phyloP scores from a whole-genome alignment of 2,329 filamentous ascomycete species.

The Sporothrix schenckii region DNA sequence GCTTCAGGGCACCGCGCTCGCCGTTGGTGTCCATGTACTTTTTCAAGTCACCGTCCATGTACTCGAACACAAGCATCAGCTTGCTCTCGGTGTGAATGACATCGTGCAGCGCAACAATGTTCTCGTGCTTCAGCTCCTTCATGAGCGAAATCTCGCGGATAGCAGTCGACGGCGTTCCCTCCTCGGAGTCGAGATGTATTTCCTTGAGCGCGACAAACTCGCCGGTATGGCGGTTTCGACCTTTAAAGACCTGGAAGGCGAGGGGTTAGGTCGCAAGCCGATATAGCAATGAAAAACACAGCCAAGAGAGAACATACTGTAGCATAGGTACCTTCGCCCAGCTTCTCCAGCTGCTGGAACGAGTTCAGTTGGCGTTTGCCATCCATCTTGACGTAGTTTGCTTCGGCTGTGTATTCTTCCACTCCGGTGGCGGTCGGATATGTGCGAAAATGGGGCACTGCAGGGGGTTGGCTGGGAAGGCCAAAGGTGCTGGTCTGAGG shows the following conservation, averaged over 20 bases:
- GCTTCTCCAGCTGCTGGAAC: slow-evolving; percentile 98
- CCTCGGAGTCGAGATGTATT: slow-evolving; percentile 97
- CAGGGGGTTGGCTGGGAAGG: slow-evolving; percentile 40
- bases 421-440: slow-evolving; percentile 33
- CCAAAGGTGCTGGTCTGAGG: slow-evolving; percentile 34
- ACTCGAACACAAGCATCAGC: slow-evolving; percentile 98
- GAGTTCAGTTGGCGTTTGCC: slow-evolving; percentile 90
- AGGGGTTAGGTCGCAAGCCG: not conserved
- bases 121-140: slow-evolving; percentile 99
- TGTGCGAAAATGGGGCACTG: slow-evolving; percentile 40
- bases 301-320: slow-evolving; percentile 65
- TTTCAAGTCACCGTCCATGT: slow-evolving; percentile 97
- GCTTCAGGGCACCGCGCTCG: slow-evolving; percentile 85
- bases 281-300: not conserved
- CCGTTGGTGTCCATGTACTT: slow-evolving; percentile 97
- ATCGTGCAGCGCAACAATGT: slow-evolving; percentile 95
- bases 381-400: slow-evolving; percentile 66
- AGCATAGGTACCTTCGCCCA: slow-evolving; percentile 97
- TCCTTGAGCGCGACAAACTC: slow-evolving; percentile 97
- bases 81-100: slow-evolving; percentile 99
- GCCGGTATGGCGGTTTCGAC: slow-evolving; percentile 93
- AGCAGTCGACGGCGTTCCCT: slow-evolving; percentile 94
- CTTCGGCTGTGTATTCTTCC: slow-evolving; percentile 32
- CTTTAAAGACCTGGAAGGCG: slow-evolving; percentile 83
- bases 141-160: slow-evolving; percentile 98